phyloP scores from a whole-genome alignment of 2,329 filamentous ascomycete genomes.

The Chrysosporium queenslandicum region DNA sequence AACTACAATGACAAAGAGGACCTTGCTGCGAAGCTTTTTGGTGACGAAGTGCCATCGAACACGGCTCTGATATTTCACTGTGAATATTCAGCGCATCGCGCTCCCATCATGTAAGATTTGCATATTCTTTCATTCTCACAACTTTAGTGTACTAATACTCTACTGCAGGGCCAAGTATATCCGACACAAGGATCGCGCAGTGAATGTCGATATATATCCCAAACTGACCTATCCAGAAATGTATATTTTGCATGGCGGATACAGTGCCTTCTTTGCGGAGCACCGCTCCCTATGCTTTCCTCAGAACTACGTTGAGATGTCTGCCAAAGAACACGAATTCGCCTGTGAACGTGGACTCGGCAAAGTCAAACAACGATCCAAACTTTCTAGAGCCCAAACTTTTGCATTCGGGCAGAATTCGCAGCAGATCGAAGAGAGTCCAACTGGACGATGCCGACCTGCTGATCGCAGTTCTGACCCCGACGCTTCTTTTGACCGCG shows the following conservation, averaged over 20 bases:
- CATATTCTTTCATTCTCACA: neutral
- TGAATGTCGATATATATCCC: constrained; percentile 80
- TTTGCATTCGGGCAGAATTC: constrained; percentile 81
- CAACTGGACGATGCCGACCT: constrained; percentile 43
- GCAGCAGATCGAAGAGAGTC: constrained; percentile 52
- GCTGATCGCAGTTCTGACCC: constrained; percentile 26
- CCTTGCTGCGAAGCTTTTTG: constrained; percentile 68
- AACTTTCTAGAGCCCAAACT: constrained; percentile 77
- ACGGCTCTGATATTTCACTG: constrained; percentile 90
- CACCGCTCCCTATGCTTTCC: constrained; percentile 77
- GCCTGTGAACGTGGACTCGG: constrained; percentile 93
- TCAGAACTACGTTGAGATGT: constrained; percentile 96
- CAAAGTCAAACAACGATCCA: constrained; percentile 79
- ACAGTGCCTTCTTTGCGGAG: constrained; percentile 80
- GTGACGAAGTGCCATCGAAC: constrained; percentile 52
- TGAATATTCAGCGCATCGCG: constrained; percentile 95
- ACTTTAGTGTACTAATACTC: constrained; percentile 9
- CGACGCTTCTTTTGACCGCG: constrained; percentile 30
- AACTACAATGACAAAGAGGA: constrained; percentile 97
- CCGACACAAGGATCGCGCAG: constrained; percentile 73
- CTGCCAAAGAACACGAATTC: constrained; percentile 76
- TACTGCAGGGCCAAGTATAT: constrained; percentile 64
- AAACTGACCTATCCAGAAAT: constrained; percentile 89
- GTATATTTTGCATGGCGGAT: constrained; percentile 93
- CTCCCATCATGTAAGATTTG: constrained; percentile 65